Evolutionary conservation across 108 stramenopile genomes (phyloP).

Genomic region (Discostella pseudostelligera): DNA sequence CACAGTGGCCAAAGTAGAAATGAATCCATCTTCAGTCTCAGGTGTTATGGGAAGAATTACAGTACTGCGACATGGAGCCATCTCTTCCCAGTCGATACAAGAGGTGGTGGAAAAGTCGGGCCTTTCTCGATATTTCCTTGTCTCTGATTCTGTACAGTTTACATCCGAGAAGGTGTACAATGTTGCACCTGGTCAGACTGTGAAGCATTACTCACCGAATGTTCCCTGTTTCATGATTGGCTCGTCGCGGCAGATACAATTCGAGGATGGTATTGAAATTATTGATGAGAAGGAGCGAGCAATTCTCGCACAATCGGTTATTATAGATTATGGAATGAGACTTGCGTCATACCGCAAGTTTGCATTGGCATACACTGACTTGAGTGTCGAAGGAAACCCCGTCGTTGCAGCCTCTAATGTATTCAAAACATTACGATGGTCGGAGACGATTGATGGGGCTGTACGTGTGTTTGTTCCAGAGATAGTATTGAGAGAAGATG

Average conservation of each 20-base stretch:
- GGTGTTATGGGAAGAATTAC: conserved; percentile 44
- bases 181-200: conserved; percentile 91
- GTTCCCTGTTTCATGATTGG: conserved; percentile 77
- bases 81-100: conserved; percentile 54
- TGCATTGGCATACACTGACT: conserved; percentile 79
- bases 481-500: conserved; percentile 18
- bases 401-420: conserved; percentile 64
- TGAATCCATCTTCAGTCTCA: conserved; percentile 8
- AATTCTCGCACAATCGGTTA: conserved; percentile 52
- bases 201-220: conserved; percentile 97
- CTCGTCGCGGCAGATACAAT: conserved; percentile 14
- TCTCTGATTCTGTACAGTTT: conserved; percentile 44
- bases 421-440: conserved; percentile 88
- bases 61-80: conserved; percentile 78
- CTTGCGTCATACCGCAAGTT: conserved; percentile 50
- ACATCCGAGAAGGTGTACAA: conserved; percentile 57
- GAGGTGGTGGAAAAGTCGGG: conserved; percentile 47
- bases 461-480: conserved; percentile 71
- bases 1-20: conserved; percentile 81
- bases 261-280: not conserved
- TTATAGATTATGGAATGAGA: conserved; percentile 84
- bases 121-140: conserved; percentile 32
- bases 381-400: conserved; percentile 62
- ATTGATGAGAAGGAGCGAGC: conserved; percentile 34
- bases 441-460: conserved; percentile 70